Evolutionary conservation across 2,329 filamentous ascomycete species (phyloP), one percentile per base, ranked within the genome.

Genomic region (Penicillium glabrum): DNA sequence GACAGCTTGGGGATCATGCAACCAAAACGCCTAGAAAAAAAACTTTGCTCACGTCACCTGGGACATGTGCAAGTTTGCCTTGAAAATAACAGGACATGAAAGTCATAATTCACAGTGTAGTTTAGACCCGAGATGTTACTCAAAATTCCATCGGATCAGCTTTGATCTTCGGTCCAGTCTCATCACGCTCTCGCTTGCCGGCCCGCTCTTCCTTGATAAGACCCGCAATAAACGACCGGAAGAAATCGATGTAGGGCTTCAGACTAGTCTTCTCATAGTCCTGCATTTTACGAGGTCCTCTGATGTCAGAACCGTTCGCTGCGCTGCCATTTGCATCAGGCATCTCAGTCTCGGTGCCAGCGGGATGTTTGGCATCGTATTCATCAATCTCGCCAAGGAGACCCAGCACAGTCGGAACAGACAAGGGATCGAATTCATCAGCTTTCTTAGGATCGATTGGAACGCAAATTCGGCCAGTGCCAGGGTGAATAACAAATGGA

Each of bases 221-320:
- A 0, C 79, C 83, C 10, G 85, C 83, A 8, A 98, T 91, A 75
- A 97, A 96, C 0, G 82, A 83, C 64, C 89, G 84, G 75, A 99
- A 98, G 65, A 89, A 88, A 56, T 98, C 93, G 35, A 98, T 86
- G 72, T 96, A 98, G 9, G 92, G 91, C 78, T 89, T 96, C 69
- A 99, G 75, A 63, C 91, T 91, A 24, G 95, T 99, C 85, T 98
- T 99, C 77, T 99, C 93, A 87, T 93, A 98, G 71, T 99, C 95
- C 64, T 88, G 84, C 47, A 90, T 68, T 67, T 81, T 85, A 54
- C 72, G 72, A 48, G 68, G 72, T 53, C 64, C 69, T 41, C 68
- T 68, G 11, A 65, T 63, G 33, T 80, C 70, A 4, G 68, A 67
- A 19, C 66, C 69, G 45, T 69, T 65, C 16, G 62, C 56, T 1